Percentiles rank a stretch among this genome's conserved stretches.
Evolutionary conservation across 768 basidiomycete genomes (phyloP).

Genomic region (Auriscalpium orientale): DNA sequence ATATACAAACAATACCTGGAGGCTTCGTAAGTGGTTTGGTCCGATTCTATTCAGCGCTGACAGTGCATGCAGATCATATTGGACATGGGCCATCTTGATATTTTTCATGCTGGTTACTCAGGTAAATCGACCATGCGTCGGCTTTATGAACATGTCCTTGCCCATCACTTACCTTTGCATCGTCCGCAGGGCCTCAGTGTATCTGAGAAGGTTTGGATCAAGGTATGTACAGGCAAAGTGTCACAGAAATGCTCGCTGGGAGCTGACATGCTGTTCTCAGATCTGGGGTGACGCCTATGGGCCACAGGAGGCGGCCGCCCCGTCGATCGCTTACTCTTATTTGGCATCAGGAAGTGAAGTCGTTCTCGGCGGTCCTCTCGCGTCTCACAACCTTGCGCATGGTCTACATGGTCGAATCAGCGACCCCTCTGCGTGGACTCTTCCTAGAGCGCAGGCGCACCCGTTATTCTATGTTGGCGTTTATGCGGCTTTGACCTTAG

Average conservation of each 20-base stretch:
- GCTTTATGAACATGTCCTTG: neutral
- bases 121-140: constrained; percentile 5
- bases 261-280: neutral
- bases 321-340: constrained; percentile 11
- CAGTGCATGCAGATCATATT: constrained; percentile 31
- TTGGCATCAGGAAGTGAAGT: constrained; percentile 19
- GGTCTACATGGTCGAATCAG: constrained; percentile 9
- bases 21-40: constrained; percentile 51
- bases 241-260: neutral
- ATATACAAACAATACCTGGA: constrained; percentile 57
- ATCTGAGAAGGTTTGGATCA: constrained; percentile 69
- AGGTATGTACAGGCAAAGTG: constrained; percentile 27
- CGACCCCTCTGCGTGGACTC: neutral
- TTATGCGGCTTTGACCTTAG: constrained; percentile 54
- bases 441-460: constrained; percentile 45
- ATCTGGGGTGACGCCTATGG: constrained; percentile 64
- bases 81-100: constrained; percentile 52
- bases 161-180: neutral
- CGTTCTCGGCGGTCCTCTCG: constrained; percentile 16
- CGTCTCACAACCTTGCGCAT: constrained; percentile 16
- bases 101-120: constrained; percentile 39
- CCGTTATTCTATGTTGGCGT: constrained; percentile 68
- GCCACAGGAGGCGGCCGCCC: constrained; percentile 1
- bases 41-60: neutral
- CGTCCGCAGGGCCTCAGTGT: constrained; percentile 41